Base-by-base conservation (phyloP, 1,139 yeast genomes). In the Debaryomyces sp. region DNA sequence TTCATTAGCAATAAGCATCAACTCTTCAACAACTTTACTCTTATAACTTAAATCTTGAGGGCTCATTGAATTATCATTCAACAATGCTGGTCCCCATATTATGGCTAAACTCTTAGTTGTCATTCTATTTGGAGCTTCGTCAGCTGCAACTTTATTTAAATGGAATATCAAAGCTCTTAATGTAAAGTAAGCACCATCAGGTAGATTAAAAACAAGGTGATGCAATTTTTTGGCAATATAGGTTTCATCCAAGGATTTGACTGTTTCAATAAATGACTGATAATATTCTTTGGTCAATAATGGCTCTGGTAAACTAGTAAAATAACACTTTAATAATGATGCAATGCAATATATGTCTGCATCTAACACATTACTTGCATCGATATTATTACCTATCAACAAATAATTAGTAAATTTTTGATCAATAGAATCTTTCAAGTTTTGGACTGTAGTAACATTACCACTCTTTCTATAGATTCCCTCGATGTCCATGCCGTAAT, bases 151-250 rank as follows among this genome's bases (percentile, higher is more conserved):
- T 47, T 86, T 81, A 57, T 87, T 85, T 55, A 94, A 78, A 66
- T 94, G 99, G 75, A 92, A 89, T 4, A 91, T 75, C 54, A 94
- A 73, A 35, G 90, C 83, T 58, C 98, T 75, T 57, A 94, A 76
- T 0, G 98, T 92, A 73, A 96, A 91, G 66, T 94, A 94, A 49
- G 95, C 91, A 1, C 96, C 95, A 67, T 94, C 99, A 0, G 98
- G 97, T 48, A 94, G 77, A 57, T 88, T 88, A 69, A 87, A 94
- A 41, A 94, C 89, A 50, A 89, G 80, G 45, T 90, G 90, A 66
- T 94, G 99, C 58, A 94, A 76, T 53, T 86, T 87, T 58, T 90
- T 91, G 47, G 80, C 80, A 43, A 90, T 83, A 47, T 63, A 73
- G n/a, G 70, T 64, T 55, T 74, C 79, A 57, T 76, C 79, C 43